phyloP scores from a whole-genome alignment of 768 basidiomycete species.

The Kwoniella dendrophila region DNA sequence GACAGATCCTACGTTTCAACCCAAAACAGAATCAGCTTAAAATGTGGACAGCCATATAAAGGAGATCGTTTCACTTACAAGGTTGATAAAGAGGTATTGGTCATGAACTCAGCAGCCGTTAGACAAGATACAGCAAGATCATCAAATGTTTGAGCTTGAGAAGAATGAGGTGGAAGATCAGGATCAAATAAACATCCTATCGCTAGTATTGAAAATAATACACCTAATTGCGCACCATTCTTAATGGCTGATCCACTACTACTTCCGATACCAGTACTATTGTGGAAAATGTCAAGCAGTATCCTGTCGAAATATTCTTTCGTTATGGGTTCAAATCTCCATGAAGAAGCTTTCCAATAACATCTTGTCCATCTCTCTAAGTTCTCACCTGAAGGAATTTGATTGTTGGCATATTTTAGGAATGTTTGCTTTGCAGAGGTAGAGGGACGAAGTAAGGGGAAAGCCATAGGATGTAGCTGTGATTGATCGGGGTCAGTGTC shows the following conservation, averaged over 20 bases:
- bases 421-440: neutral
- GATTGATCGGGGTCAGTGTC: no score
- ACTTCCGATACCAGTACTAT: neutral
- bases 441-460: neutral
- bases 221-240: neutral
- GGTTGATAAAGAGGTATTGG: neutral
- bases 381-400: neutral
- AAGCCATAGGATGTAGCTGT: neutral
- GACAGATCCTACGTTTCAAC: neutral
- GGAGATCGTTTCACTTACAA: neutral
- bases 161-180: neutral
- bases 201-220: neutral
- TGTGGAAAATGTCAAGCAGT: neutral
- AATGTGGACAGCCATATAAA: no score
- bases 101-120: neutral
- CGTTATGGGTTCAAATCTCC: neutral
- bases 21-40: neutral
- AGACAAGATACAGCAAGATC: neutral
- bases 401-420: neutral
- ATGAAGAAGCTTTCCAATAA: neutral
- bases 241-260: neutral
- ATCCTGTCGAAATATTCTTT: neutral
- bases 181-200: conserved; percentile 1
- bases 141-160: neutral
- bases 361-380: neutral